A percentile compares a stretch with the other conserved stretches of the same genome.
Evolutionary conservation across 257 asterid species (phyloP).

Genomic region (Anisodus acutangulus): DNA sequence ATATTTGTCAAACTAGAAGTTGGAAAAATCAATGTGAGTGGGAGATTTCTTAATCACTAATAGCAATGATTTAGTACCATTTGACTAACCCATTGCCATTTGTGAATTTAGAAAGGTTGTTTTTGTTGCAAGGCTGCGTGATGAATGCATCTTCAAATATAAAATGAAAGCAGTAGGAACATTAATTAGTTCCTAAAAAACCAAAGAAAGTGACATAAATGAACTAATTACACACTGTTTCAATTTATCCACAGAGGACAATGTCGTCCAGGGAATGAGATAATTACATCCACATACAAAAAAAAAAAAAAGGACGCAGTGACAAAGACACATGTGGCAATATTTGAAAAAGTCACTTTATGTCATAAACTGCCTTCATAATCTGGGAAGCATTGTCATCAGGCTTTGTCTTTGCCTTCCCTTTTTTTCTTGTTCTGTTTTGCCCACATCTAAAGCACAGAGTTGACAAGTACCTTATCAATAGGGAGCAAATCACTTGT

Average conservation of each 20-base stretch:
- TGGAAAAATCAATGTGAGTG: background rate
- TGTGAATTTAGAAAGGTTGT: background rate
- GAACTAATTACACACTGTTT: background rate
- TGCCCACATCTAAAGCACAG: background rate
- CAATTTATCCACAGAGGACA: background rate
- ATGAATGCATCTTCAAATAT: background rate
- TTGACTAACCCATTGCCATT: constrained; percentile 3
- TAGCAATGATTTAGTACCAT: background rate
- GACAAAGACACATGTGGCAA: constrained; percentile 44
- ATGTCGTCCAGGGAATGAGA: background rate
- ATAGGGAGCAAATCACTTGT: background rate
- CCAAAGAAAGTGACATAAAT: background rate
- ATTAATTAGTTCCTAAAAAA: constrained; percentile 3
- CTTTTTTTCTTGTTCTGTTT: background rate
- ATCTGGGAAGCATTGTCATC: constrained; percentile 36
- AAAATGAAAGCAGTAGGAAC: background rate
- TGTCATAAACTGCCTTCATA: constrained; percentile 38
- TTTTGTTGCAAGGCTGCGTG: constrained; percentile 20
- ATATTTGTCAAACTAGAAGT: constrained; percentile 20
- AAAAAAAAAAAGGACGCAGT: constrained; percentile 35
- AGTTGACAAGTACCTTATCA: constrained; percentile 31
- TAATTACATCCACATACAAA: constrained; percentile 17
- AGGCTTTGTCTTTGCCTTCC: constrained; percentile 26
- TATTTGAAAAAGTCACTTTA: constrained; percentile 36
- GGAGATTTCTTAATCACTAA: constrained; percentile 21